phyloP scores from a whole-genome alignment of 495 filamentous ascomycete species.

The Aspergillus kassunensis region DNA sequence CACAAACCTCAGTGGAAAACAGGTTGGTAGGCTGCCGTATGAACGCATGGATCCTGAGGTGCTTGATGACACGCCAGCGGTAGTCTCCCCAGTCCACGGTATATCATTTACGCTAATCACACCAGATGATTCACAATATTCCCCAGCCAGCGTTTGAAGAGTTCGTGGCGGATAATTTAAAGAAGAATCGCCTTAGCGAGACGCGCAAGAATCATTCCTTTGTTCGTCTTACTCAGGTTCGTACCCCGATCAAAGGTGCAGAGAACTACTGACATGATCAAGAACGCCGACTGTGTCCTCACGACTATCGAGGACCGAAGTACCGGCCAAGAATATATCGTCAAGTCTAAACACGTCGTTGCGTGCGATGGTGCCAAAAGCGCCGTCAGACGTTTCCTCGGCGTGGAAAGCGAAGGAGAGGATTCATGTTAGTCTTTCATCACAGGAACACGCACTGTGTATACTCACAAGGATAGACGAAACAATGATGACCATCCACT shows the following conservation, averaged over 20 bases:
- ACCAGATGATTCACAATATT: constrained; percentile 33
- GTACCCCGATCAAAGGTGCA: background rate
- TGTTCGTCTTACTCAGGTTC: constrained; percentile 19
- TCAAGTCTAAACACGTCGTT: constrained; percentile 27
- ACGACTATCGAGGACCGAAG: constrained; percentile 20
- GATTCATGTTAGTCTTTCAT: constrained; percentile 31
- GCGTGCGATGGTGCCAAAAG: constrained; percentile 39
- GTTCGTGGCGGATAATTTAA: constrained; percentile 1
- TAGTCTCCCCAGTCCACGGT: background rate
- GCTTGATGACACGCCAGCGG: constrained; percentile 25
- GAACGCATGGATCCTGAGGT: constrained; percentile 29
- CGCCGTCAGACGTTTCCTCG: constrained; percentile 27
- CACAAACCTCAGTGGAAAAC: constrained; percentile 23
- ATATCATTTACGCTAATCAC: background rate
- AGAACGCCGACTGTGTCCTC: constrained; percentile 18
- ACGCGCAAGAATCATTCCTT: constrained; percentile 24
- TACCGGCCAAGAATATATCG: constrained; percentile 12
- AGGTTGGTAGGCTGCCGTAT: constrained; percentile 26
- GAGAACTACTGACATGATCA: background rate
- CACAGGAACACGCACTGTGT: too few species aligned
- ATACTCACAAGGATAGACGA: constrained; percentile 23
- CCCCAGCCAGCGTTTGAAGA: constrained; percentile 29
- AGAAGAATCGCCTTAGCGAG: constrained; percentile 10
- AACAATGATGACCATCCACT: constrained; percentile 47
- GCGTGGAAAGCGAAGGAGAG: constrained; percentile 35